Evolutionary conservation across 331 rosid genomes (phyloP), one percentile per base, ranked within the genome.

Genomic region (Acacia concinna): DNA sequence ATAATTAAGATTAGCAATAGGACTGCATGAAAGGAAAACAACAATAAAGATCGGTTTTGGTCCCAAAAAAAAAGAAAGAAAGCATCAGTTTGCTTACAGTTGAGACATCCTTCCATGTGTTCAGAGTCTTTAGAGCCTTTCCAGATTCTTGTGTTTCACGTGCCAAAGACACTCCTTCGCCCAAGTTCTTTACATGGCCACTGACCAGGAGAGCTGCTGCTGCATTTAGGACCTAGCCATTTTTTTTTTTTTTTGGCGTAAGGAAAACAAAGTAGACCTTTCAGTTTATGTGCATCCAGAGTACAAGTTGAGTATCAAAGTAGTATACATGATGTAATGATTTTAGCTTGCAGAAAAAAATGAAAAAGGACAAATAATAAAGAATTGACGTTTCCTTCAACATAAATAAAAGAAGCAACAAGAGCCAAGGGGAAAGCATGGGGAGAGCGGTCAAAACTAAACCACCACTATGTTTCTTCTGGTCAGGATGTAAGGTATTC

Each of bases 171-270:
- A 96, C 85, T 59, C 97, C 99, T 83, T 93, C 94, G 7, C 85
- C 81, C 68, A 96, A 84, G 89, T 85, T 86, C 64, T 77, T 88
- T 79, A 88, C 97, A 57, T 17, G 82, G 68, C 94, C 88, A 40
- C 94, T 85, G 17, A 93, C 97, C 77, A 91, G 49, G 30, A 93
- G 91, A 54, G 96, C 93, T 3, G 97, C 99, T 6, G 93, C 98
- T 15, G 99, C 98, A 81, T 93, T 96, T 57, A 93, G 83, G 82
- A 96, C 77, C 98, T 96, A 76, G 7, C 23, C 74, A 74, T 51
- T 31, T 41, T 82, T 81, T 78, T 11, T n/a, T 44, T 44, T 44
- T 52, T 1, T 6, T 8, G 32, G 43, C 34, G 74, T 34, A 54
- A 10, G 65, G 54, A 27, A 52, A 73, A 51, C 37, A 41, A 77